Evolutionary conservation across 2,329 filamentous ascomycete genomes (phyloP).

Genomic region (Colletotrichum sp.): DNA sequence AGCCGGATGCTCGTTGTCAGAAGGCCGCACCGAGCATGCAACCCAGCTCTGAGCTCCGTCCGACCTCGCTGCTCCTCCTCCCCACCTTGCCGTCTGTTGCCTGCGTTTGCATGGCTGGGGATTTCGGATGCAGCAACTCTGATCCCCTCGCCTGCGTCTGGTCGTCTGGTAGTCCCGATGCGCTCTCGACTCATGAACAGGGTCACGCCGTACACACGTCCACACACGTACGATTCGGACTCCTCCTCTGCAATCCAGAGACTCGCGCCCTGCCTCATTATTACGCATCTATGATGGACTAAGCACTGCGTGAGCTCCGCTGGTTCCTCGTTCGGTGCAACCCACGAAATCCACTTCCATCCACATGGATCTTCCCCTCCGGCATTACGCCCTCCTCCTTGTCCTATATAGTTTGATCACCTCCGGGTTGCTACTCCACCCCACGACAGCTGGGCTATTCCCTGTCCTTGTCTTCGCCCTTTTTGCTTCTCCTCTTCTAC

Average conservation of each 20-base stretch:
- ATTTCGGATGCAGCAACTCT: neutral
- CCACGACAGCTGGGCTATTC: slow-evolving; percentile 1
- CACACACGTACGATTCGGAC: neutral
- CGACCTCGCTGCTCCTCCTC: neutral
- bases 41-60: neutral
- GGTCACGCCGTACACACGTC: neutral
- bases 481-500: neutral
- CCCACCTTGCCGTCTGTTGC: neutral
- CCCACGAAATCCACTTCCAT: neutral
- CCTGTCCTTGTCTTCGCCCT: slow-evolving; percentile 13
- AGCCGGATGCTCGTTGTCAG: neutral
- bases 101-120: neutral
- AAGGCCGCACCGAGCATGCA: neutral
- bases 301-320: neutral
- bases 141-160: neutral
- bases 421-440: slow-evolving; percentile 8
- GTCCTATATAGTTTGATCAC: slow-evolving; percentile 23
- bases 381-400: slow-evolving; percentile 13
- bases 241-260: neutral
- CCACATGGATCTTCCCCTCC: slow-evolving; percentile 7
- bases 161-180: neutral
- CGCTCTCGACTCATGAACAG: neutral
- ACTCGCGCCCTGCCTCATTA: neutral
- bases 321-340: slow-evolving; percentile 9
- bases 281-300: neutral